A percentile compares a stretch with the other conserved stretches of the same genome.
phyloP scores from a whole-genome alignment of 1,284 basidiomycete species.

The Hymenochaete sp. region DNA sequence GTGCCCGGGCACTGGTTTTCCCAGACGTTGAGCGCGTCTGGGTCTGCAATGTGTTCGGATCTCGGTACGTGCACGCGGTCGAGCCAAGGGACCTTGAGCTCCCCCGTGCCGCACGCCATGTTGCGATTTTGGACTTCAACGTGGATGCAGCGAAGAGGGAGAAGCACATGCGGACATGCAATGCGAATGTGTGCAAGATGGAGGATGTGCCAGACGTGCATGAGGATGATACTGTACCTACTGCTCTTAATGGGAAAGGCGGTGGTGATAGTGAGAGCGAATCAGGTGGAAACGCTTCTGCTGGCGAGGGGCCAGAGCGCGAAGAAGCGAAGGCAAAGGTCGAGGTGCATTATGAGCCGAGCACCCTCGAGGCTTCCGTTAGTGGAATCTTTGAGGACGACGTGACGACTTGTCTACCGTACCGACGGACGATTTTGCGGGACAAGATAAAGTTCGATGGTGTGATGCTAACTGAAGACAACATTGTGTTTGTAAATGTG shows the following conservation, averaged over 20 bases:
- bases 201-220: not conserved
- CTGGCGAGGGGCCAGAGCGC: not conserved
- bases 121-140: conserved; percentile 47
- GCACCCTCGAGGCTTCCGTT: conserved; percentile 13
- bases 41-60: conserved; percentile 54
- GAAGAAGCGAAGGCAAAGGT: not conserved
- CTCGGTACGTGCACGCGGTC: conserved; percentile 32
- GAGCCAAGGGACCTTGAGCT: conserved; percentile 16
- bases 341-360: not conserved
- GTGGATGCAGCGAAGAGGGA: conserved; percentile 26
- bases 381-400: conserved; percentile 29
- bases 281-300: not conserved
- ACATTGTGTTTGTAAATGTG: conserved; percentile 43
- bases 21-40: conserved; percentile 34
- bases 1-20: conserved; percentile 34
- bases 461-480: conserved; percentile 49
- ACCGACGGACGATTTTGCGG: conserved; percentile 24
- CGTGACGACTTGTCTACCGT: conserved; percentile 40
- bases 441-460: conserved; percentile 23
- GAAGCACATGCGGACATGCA: conserved; percentile 18
- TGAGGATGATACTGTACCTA: not conserved
- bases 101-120: conserved; percentile 11
- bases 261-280: not conserved
- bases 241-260: no score
- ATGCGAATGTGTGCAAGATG: conserved; percentile 17